Evolutionary conservation across 163 green algal species (phyloP).

Genomic region (Coccomyxa subellipsoidea): DNA sequence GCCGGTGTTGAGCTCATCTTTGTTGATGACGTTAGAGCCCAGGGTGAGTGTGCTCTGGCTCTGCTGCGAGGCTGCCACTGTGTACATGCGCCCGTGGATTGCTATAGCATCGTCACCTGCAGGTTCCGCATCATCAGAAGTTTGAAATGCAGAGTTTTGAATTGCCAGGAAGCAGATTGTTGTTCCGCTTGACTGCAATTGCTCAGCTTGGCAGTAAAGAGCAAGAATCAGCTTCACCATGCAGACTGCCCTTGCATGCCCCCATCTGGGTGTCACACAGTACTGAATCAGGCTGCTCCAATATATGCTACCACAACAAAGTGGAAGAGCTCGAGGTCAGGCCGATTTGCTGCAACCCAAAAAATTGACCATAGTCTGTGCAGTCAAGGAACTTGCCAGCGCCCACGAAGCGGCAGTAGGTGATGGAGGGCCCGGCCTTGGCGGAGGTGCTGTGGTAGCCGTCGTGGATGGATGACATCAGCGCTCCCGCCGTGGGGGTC

Average conservation of each 20-base stretch:
- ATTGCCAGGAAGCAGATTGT: no score
- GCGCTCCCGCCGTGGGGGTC: neutral
- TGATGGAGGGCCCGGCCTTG: neutral
- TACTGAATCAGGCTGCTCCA: no score
- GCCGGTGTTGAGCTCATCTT: neutral
- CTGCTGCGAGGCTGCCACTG: neutral
- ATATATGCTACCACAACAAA: no score
- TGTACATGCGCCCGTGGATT: slow-evolving; percentile 8
- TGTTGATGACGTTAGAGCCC: neutral
- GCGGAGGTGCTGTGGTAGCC: slow-evolving; percentile 1
- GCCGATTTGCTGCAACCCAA: no score
- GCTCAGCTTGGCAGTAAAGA: no score
- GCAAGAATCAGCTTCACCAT: no score
- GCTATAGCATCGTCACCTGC: neutral
- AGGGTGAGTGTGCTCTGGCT: neutral
- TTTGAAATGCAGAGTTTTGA: neutral
- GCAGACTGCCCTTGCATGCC: no score
- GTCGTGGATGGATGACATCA: slow-evolving; percentile 1
- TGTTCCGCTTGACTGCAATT: no score
- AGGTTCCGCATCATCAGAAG: neutral
- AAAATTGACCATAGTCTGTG: no score
- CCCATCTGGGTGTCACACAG: no score
- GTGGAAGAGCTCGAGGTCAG: no score
- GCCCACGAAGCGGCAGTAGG: neutral
- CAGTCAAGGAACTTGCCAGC: neutral